Evolutionary conservation across 352 stramenopile genomes (phyloP), one percentile per base, ranked within the genome.

Genomic region (Globisporangium acanthophoron): DNA sequence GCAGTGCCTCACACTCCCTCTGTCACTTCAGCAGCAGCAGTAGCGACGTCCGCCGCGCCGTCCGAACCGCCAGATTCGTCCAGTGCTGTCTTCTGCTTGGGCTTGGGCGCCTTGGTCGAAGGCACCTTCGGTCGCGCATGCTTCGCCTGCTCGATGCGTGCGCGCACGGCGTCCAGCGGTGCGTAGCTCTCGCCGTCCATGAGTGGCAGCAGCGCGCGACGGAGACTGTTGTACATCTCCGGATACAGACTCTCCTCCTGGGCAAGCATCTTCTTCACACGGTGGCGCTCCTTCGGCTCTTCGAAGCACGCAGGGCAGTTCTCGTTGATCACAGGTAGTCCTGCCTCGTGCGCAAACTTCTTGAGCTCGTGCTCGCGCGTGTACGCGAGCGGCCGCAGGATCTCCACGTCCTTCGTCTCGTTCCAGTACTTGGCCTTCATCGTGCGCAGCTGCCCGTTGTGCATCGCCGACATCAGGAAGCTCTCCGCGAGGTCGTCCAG

Each of bases 341-440:
- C 86, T 45, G 87, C 89, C 55, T 86, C 78, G 52, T 85, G 85
- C 39, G 80, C 80, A 62, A 90, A 90, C 44, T 79, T 71, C 62
- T 96, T 97, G 58, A 97, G 92, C 46, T 97, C 74, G 54, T 87
- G 83, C 77, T 99, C 97, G 21, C 97, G 90, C 48, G 94, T 91
- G 73, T 99, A 99, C 3, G 92, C 94, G 21, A 99, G 74, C 18
- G 97, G 97, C 5, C 97, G 90, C 44, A 99, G 97, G 16, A 99
- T 87, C 40, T 94, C 80, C 12, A 99, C 70, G 67, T 99, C 94
- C 20, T 87, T 92, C 58, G 74, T 66, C 16, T 98, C 96, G 66
- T 98, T 98, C 77, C 88, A 80, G 76, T 99, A 99, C 67, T 98
- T 97, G 44, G 96, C 96, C 72, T 99, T 99, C 97, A 99, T 99